Evolutionary conservation across 2,329 filamentous ascomycete species (phyloP).

Genomic region (Cadophora sp.): DNA sequence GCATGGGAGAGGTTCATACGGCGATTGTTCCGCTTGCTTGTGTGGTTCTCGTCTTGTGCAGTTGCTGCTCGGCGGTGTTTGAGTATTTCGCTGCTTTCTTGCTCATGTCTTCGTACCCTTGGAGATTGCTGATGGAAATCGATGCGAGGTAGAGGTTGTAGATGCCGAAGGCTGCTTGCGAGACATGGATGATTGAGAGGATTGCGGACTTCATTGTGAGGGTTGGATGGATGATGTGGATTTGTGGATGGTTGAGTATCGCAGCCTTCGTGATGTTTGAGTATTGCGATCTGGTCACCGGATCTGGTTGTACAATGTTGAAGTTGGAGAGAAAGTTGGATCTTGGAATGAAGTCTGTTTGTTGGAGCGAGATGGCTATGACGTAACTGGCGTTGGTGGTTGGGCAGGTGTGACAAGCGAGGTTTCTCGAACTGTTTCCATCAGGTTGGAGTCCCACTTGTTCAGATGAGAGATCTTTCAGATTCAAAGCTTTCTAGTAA

Average conservation of each 20-base stretch:
- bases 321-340: neutral
- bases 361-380: neutral
- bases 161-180: constrained; percentile 49
- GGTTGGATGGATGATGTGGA: neutral
- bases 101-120: constrained; percentile 52
- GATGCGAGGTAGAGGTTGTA: constrained; percentile 53
- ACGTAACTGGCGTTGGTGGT: constrained; percentile 1
- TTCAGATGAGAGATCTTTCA: too few species aligned
- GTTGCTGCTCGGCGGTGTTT: constrained; percentile 49
- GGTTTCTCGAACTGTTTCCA: neutral
- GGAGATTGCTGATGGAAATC: constrained; percentile 52
- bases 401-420: neutral
- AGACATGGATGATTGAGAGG: constrained; percentile 46
- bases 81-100: constrained; percentile 55
- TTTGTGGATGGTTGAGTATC: neutral
- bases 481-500: too few species aligned
- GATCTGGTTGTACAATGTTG: neutral
- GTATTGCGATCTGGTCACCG: neutral
- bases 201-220: constrained; percentile 33
- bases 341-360: neutral
- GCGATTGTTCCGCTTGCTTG: constrained; percentile 50
- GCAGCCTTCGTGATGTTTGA: neutral
- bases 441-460: too few species aligned
- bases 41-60: constrained; percentile 53
- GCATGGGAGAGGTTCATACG: constrained; percentile 37